Evolutionary conservation across 768 basidiomycete species (phyloP), one percentile per base, ranked within the genome.

Genomic region (Boletus vinaceobasis): DNA sequence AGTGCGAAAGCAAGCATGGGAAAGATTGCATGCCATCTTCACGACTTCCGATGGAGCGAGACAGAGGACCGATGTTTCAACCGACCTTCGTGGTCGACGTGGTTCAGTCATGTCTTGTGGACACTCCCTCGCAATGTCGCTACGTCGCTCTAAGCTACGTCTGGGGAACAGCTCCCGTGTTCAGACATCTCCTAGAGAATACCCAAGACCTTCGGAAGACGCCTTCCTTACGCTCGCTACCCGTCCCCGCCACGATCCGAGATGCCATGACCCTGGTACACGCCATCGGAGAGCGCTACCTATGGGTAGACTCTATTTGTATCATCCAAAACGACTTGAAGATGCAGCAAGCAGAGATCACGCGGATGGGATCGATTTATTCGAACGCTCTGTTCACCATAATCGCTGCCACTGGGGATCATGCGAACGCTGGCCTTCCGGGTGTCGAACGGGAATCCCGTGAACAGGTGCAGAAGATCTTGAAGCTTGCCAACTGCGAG

Each of bases 261-360:
- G 68, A 68, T 44, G 61, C 68, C 11, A 56, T 67, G 1, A 54
- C 57, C 4, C 46, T 70, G 8, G 55, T 59, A 10, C 57, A 37
- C 7, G 43, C 48, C 35, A 60, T 70, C 9, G 59, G 64, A 38
- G 56, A 63, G 40, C 59, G 59, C 17, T 69, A 67, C 35, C 37
- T 66, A 14, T 66, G 67, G 65, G 59, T 69, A 4, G 67, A 66
- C 23, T 55, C 65, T 2, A 19, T 66, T 0, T 67, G 65, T 17
- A 69, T 67, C 36, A 51, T 57, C 33, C 65, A 65, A 43, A 29
- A 67, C 15, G 50, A 66, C 13, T 31, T 31, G 21, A 36, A 37
- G 43, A 64, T 64, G 56, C 48, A 57, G 15, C 46, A 57, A 11
- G 19, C 45, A 6, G 67, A 66, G 47, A 58, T 68, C 19, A 29